Evolutionary conservation across 306 rosid genomes (phyloP), one percentile per base, ranked within the genome.

Genomic region (Cucurbita maxima): DNA sequence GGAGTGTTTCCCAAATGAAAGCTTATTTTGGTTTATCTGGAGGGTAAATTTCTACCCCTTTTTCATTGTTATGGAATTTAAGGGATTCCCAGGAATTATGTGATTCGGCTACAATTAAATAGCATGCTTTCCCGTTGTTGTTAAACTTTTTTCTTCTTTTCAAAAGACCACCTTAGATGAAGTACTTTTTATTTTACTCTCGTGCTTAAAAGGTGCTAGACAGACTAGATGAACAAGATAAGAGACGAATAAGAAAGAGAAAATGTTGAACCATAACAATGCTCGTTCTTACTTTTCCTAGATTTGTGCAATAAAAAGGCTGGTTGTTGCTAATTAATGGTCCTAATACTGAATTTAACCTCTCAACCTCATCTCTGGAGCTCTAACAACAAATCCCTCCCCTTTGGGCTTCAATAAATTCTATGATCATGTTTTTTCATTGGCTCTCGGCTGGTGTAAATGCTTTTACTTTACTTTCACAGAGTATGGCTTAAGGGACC

Each of bases 1-100:
- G 95, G 89, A 89, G 90, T 10, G 84, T 83, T 58, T 83, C 96
- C 18, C 86, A 83, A 84, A 53, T 94, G 76, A 91, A 89, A 81
- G 86, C 91, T 70, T 94, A 94, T 86, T 88, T 94, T 81, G 97
- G 96, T 76, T 82, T 94, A 86, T 94, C 96, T 47, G 99, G 99
- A 84, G 96, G 99, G 99, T 94, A 86, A 86, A 72, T 44, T 72
- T 72, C 61, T 5, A 61, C 58, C 54, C 5, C 51, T 62, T 40
- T 53, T 45, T 78, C 64, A 40, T 67, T 69, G 58, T 47, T 25
- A 25, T 69, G 57, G 73, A 16, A 22, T 25, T 48, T 69, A 13
- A 13, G 19, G 56, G 18, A 47, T 48, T 15, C 58, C 40, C 58
- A 70, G 44, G 20, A 70, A 30, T 34, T 30, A 8, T 50, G 11